Evolutionary conservation across 805 yeast genomes (phyloP), one percentile per base, ranked within the genome.

Genomic region (Kazachstania kunashirensis): DNA sequence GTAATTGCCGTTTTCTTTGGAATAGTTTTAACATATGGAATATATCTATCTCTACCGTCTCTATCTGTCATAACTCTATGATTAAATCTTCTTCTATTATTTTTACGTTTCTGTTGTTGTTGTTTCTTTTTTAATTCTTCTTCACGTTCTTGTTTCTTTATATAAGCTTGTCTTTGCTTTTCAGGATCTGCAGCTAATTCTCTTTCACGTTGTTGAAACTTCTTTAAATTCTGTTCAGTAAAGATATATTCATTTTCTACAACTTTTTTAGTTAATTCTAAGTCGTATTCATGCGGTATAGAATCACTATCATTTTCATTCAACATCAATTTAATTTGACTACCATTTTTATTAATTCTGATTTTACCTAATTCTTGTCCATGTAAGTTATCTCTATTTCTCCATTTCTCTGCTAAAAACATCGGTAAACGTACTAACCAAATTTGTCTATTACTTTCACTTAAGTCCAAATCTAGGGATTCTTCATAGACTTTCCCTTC

Each of bases 381-480:
- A 36, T 74, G 70, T 34, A 80, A 60, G 30, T 65, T 63, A 17
- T 68, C 74, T 36, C 73, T 69, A 43, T 79, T 70, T 37, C 77
- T 70, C 95, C 96, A 85, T 45, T 73, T 68, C 28, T 79, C 84
- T 21, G 94, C 81, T 42, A 92, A 64, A 52, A 85, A 85, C 52
- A 84, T 77, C 2, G 98, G 97, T 52, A 92, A 64, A 48, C 92
- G 75, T 17, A 92, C 95, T 16, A 92, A 66, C 98, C 97, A 92
- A 29, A 92, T 79, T 47, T 85, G 85, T 50, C 81, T 79, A 33
- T 62, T 67, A 12, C 79, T 74, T 21, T 67, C 64, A 1, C 67
- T 43, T 35, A 86, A 60, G 53, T 86, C 84, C 59, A 92, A 66
- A 57, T 92, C 94, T 21, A 88, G 68, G 11, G 84, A 70, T 60